Evolutionary conservation across 352 stramenopile genomes (phyloP), one percentile per base, ranked within the genome.

Genomic region (Phytopythium chamaehyphon): DNA sequence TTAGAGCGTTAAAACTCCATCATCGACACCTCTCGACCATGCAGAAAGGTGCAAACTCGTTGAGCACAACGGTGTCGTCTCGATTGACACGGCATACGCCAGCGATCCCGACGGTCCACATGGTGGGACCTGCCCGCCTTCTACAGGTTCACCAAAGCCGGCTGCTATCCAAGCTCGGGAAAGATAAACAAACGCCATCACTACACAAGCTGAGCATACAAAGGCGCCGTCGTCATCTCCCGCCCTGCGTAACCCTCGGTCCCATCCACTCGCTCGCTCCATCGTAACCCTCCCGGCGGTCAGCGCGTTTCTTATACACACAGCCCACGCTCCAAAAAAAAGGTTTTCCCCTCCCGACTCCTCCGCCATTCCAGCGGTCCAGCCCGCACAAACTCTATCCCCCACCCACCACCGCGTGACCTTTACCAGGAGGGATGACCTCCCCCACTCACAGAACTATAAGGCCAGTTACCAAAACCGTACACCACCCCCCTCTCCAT

Each of bases 301-400:
- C 12, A 26, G 54, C 43, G 61, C 61, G 61, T 69, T 66, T 70
- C 54, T 70, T 23, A 24, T 40, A 36, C 24, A 16, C 28, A 46
- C 28, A n/a, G n/a, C n/a, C n/a, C n/a, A n/a, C n/a, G n/a, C n/a
- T n/a, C n/a, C 9, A 5, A 9, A 33, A 9, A 33, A 47, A 57
- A 47, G 42, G 59, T 62, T 68, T 69, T 68, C 55, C 63, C 48
- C 47, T 39, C 62, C 62, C 38, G n/a, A 7, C 11, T 44, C 48
- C 49, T 42, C 33, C 19, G 23, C 21, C 7, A 45, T 43, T 44
- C 35, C 47, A 54, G 36, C 47, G 45, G 40, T 55, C 11, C 40
- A 68, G 55, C 0, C 18, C 39, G 61, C 40, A n/a, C 0, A 0
- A 2, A 36, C 40, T 55, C 45, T 71, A 71, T 55, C 15, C 0